Conservation (phyloP, 2,329 filamentous ascomycete genomes). For the Rutstroemia sp. region DNA sequence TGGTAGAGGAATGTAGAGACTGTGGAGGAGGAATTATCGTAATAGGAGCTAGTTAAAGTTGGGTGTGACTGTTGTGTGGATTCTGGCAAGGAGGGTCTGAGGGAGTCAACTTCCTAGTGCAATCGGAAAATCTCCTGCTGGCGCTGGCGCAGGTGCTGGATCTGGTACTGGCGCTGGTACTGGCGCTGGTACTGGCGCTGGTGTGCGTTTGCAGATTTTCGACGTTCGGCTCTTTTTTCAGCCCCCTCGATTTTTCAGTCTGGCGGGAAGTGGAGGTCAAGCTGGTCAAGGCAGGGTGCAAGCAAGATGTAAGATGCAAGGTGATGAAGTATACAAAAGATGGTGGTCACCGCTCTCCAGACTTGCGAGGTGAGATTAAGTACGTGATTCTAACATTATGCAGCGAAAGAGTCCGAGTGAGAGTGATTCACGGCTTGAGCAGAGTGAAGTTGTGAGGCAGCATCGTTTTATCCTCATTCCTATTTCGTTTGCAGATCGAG, state of each 20-base stretch:
- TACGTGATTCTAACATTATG: not conserved
- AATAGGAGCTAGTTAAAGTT: not conserved
- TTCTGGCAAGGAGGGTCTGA: not conserved
- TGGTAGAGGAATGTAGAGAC: not conserved
- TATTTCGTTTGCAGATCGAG: not conserved
- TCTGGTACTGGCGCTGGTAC: not conserved
- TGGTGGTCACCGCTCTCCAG: conserved; percentile 1
- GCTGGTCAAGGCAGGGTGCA: not conserved
- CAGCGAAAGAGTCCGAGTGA: not conserved
- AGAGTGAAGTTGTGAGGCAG: too few species aligned
- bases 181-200: not conserved
- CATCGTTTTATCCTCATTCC: too few species aligned
- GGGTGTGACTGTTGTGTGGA: not conserved
- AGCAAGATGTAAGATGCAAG: not conserved
- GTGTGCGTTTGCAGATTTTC: not conserved
- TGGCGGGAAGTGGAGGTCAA: not conserved
- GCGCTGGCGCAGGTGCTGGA: too few species aligned
- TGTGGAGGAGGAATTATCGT: too few species aligned
- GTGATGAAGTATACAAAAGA: not conserved
- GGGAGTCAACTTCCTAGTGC: not conserved
- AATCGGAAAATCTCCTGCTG: not conserved
- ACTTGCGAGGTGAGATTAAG: not conserved
- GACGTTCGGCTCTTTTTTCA: not conserved
- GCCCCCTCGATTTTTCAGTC: conserved; percentile 1
- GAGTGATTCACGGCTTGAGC: too few species aligned